Evolutionary conservation across 192 early-diverging fungal genomes (phyloP), one percentile per base, ranked within the genome.

Genomic region (Phlyctochytrium planicorne): DNA sequence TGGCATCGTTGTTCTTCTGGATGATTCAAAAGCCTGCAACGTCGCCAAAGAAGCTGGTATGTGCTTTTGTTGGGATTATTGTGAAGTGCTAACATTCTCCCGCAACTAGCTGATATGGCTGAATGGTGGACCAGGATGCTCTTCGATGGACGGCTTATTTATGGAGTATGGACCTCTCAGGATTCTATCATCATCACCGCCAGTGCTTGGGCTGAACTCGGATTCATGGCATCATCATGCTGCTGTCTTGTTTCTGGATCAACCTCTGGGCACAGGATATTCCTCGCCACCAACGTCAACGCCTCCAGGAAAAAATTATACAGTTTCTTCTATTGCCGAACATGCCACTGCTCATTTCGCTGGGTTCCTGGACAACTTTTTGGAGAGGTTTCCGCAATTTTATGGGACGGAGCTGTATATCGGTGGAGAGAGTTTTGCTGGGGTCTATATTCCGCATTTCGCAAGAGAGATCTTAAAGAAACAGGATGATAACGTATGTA

Each of bases 351-450:
- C 55, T 1, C 36, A 73, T 6, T 82, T 91, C 53, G 29, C 83
- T n/a, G 65, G 52, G 20, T 91, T 90, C 65, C 30, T 90, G 35
- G 65, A 75, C 0, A 75, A 73, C 29, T 90, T 88, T 61, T 87
- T 83, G 62, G 3, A 53, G 10, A n/a, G n/a, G n/a, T n/a, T 65
- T 83, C 40, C 40, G 40, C 40, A 20, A 20, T 47, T 20, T 47
- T 6, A 47, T 47, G 40, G 10, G 36, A 6, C 16, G 35, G 68
- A 91, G 68, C 55, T 57, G 20, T 91, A 86, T 65, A 53, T 91
- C 25, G 73, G 86, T 0, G 90, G 90, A 2, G 90, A 91, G 75
- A 90, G 88, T 30, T 89, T 80, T 77, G 90, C 90, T 6, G 90
- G 90, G 12, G 78, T 78, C 12, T 91, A 86, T 65, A 84, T 91